Evolutionary conservation across 768 basidiomycete species (phyloP).

Genomic region (Mrakia hoshinonis): DNA sequence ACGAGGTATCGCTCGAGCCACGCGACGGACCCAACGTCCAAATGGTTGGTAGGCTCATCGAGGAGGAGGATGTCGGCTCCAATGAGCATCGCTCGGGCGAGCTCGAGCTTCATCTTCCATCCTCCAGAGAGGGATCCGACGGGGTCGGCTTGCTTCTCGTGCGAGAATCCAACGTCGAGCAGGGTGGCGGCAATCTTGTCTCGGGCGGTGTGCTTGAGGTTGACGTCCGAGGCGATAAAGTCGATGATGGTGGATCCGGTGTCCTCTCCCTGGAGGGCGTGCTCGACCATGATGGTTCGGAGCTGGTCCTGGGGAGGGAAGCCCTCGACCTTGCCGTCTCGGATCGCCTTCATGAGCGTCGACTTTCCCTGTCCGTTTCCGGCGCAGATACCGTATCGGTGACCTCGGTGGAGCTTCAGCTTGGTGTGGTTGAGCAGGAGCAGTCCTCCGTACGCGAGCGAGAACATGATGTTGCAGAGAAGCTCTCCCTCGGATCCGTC

Average conservation of each 20-base stretch:
- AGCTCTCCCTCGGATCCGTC: slow-evolving; percentile 69
- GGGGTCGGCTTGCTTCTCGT: slow-evolving; percentile 66
- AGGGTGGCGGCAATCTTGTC: slow-evolving; percentile 71
- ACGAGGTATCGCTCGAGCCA: slow-evolving; percentile 88
- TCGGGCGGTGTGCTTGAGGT: slow-evolving; percentile 52
- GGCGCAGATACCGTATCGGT: slow-evolving; percentile 89
- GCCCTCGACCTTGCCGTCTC: slow-evolving; percentile 86
- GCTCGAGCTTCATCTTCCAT: slow-evolving; percentile 99
- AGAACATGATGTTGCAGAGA: slow-evolving; percentile 87
- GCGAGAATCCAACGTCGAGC: slow-evolving; percentile 82
- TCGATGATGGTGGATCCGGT: slow-evolving; percentile 68
- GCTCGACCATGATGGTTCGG: slow-evolving; percentile 92
- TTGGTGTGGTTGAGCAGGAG: slow-evolving; percentile 88
- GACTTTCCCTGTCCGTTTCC: slow-evolving; percentile 95
- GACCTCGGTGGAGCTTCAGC: slow-evolving; percentile 77
- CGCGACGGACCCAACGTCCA: slow-evolving; percentile 63
- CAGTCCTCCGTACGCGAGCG: slow-evolving; percentile 88
- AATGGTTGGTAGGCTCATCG: slow-evolving; percentile 87
- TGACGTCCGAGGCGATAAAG: slow-evolving; percentile 82
- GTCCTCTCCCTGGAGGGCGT: slow-evolving; percentile 90
- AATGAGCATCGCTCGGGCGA: slow-evolving; percentile 92
- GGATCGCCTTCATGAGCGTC: slow-evolving; percentile 88
- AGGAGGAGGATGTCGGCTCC: slow-evolving; percentile 55
- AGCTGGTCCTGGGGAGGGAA: slow-evolving; percentile 83
- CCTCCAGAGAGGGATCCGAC: slow-evolving; percentile 90